These are phyloP conservation scores for Crepidotus variabilis DNA, from an alignment of 768 basidiomycete species.

Conservation along the genomic window DNA sequence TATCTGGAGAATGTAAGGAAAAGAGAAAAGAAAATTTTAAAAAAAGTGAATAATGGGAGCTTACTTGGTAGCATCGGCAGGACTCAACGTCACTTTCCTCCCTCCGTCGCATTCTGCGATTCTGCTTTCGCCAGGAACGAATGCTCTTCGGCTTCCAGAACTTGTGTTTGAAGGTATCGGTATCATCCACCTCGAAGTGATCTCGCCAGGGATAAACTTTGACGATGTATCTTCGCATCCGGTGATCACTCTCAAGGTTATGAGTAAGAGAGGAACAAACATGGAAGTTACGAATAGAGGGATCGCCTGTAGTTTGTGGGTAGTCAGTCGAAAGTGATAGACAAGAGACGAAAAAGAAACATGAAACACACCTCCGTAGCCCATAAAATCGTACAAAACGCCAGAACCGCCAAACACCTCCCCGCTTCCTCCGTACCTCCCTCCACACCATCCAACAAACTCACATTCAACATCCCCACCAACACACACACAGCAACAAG, in stretches of 20 bases:
- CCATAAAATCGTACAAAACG: conserved; percentile 92
- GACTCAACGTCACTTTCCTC: too few relatives aligned
- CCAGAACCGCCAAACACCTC: conserved; percentile 84
- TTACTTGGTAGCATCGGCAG: conserved; percentile 73
- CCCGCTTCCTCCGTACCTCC: conserved; percentile 72
- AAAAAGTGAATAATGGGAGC: conserved; percentile 20
- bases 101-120: too few relatives aligned
- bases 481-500: background rate
- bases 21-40: background rate
- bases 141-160: too few relatives aligned
- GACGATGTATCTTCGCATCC: too few relatives aligned
- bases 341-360: background rate
- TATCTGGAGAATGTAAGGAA: conserved; percentile 43
- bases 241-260: conserved; percentile 72
- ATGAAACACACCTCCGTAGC: conserved; percentile 76
- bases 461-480: background rate
- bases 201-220: too few relatives aligned
- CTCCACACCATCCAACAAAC: background rate
- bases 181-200: too few relatives aligned
- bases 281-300: conserved; percentile 97
- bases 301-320: conserved; percentile 60
- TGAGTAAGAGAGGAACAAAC: conserved; percentile 81
- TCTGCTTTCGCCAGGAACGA: too few relatives aligned
- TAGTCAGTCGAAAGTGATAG: background rate
- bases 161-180: too few relatives aligned